These are phyloP conservation scores for Blepharisma stoltei DNA, from an alignment of 73 alveolate species.

Conservation along the genomic window DNA sequence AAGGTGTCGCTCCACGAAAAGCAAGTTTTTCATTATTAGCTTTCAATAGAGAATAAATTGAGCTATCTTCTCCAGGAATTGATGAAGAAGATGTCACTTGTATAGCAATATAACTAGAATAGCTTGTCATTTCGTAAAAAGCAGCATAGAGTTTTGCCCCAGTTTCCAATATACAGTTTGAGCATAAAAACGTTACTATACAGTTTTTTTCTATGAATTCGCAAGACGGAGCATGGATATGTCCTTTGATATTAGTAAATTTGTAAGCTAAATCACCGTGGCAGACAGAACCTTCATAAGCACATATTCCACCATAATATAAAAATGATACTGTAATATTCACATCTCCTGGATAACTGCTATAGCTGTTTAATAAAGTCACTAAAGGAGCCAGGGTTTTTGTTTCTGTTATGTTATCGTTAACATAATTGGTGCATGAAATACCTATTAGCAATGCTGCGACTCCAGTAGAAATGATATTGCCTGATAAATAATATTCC, in stretches of 20 bases:
- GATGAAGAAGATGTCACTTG: constrained; percentile 18
- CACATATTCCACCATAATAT: background rate
- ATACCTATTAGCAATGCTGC: constrained; percentile 2
- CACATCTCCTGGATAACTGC: background rate
- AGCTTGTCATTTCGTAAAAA: background rate
- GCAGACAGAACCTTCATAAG: background rate
- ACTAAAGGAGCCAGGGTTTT: constrained; percentile 14
- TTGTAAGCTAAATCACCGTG: background rate
- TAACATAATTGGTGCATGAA: background rate
- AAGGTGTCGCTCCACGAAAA: constrained; percentile 3
- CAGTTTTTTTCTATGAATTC: background rate
- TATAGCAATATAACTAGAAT: background rate
- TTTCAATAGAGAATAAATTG: background rate
- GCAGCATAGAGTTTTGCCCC: background rate
- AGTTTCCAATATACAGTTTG: background rate
- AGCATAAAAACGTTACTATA: background rate
- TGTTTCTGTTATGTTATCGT: constrained; percentile 8
- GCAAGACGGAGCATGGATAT: background rate
- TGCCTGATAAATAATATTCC: too few relatives aligned
- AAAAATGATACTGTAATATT: background rate
- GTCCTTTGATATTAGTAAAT: background rate
- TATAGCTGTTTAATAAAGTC: background rate
- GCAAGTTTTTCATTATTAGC: background rate
- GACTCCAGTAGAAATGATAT: background rate
- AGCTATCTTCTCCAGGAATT: constrained; percentile 2